Evolutionary conservation across 1,284 basidiomycete genomes (phyloP).

Genomic region (Tylopilus orsonianus): DNA sequence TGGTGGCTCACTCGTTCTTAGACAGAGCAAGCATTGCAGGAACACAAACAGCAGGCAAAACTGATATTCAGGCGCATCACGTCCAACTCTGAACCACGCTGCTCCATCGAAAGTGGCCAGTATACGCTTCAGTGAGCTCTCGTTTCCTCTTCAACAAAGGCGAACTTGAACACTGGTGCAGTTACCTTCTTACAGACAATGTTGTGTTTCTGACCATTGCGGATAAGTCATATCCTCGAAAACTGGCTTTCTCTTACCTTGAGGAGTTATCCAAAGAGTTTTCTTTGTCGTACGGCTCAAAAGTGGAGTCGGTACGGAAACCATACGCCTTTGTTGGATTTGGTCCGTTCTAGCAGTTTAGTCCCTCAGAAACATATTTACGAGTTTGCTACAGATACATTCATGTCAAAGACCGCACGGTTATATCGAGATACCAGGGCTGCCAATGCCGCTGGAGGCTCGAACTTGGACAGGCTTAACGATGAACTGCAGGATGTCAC

Average conservation of each 20-base stretch:
- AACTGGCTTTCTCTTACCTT: constrained; percentile 96
- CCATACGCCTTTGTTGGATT: constrained; percentile 97
- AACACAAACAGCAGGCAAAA: constrained; percentile 98
- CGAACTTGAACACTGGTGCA: constrained; percentile 33
- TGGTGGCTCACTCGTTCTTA: constrained; percentile 36
- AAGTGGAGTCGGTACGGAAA: constrained; percentile 81
- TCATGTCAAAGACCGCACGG: constrained; percentile 97
- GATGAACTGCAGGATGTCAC: constrained; percentile 98
- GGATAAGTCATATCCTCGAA: constrained; percentile 96
- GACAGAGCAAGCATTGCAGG: constrained; percentile 91
- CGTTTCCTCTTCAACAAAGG: not conserved
- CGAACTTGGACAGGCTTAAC: constrained; percentile 85
- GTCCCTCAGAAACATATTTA: constrained; percentile 4
- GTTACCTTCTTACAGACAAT: constrained; percentile 92
- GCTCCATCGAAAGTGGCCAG: constrained; percentile 94
- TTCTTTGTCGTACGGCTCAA: constrained; percentile 83
- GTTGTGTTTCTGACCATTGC: constrained; percentile 96
- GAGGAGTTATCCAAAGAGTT: constrained; percentile 99
- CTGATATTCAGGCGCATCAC: constrained; percentile 93
- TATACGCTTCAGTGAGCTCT: constrained; percentile 86
- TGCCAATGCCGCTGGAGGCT: constrained; percentile 65
- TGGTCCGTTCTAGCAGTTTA: constrained; percentile 46
- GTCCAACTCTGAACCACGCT: constrained; percentile 90
- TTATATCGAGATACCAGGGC: constrained; percentile 93
- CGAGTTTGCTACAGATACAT: constrained; percentile 69